A percentile compares a stretch with the other conserved stretches of the same genome.
Conservation (phyloP, 768 basidiomycete genomes). For the Leccinum uliginosum region DNA sequence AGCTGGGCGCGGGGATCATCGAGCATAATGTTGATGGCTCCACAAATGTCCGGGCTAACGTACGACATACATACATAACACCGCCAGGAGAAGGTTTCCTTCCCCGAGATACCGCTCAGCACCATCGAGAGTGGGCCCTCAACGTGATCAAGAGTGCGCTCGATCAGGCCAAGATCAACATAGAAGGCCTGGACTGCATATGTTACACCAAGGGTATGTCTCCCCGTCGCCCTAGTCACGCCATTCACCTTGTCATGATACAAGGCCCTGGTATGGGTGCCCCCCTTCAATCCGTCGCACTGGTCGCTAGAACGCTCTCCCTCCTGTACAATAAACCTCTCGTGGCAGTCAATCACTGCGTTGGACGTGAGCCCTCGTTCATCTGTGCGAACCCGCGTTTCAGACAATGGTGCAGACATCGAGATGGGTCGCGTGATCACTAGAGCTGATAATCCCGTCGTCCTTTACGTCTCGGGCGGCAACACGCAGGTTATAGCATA, state of each 20-base stretch:
- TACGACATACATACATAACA: constrained; percentile 98
- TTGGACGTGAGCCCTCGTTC: constrained; percentile 70
- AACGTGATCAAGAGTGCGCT: constrained; percentile 78
- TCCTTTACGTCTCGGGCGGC: constrained; percentile 96
- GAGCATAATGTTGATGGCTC: constrained; percentile 72
- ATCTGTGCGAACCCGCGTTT: neutral
- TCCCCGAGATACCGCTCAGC: constrained; percentile 90
- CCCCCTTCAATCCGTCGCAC: constrained; percentile 89
- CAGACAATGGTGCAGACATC: constrained; percentile 60
- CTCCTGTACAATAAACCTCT: constrained; percentile 87
- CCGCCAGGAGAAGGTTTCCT: constrained; percentile 98
- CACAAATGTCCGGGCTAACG: constrained; percentile 79
- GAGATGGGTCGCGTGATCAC: constrained; percentile 98
- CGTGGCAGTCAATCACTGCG: constrained; percentile 98
- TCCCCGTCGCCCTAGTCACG: neutral
- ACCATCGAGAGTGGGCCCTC: constrained; percentile 91
- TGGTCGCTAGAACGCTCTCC: constrained; percentile 89
- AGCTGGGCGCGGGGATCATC: constrained; percentile 92
- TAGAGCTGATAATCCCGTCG: constrained; percentile 90
- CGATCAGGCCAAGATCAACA: constrained; percentile 56
- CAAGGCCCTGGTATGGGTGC: constrained; percentile 99
- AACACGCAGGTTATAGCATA: constrained; percentile 99
- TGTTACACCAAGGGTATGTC: constrained; percentile 90
- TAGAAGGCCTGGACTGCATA: constrained; percentile 87
- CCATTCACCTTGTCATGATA: neutral